Base-by-base conservation (phyloP, 805 yeast species). In the Candida tallmaniae region DNA sequence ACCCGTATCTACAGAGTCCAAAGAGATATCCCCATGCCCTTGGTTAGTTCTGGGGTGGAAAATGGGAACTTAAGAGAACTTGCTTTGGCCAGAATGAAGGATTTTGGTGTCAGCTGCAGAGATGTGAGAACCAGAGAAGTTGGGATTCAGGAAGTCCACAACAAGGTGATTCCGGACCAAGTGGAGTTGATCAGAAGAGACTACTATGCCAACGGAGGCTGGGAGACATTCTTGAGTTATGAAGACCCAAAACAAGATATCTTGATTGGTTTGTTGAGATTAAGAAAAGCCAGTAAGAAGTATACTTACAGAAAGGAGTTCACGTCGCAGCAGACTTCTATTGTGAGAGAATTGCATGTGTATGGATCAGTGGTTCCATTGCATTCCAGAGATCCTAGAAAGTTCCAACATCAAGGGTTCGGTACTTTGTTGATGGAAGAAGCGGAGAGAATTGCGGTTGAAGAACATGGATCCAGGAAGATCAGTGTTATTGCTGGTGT, bases 11-110 rank as follows among this genome's bases (percentile, higher is more conserved):
- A 93, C 60, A 80, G 98, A 60, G 98, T 93, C 15, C 98, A 93
- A 65, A 76, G 98, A 68, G 98, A 93, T 71, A 93, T 93, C 38
- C 98, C 98, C 13, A 93, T 93, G 98, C 98, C 98, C 0, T 70
- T 93, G 47, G 98, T 93, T 27, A 84, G 96, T 0, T 83, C 96
- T 1, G 98, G 98, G 51, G 98, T 93, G 27, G 98, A 93, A 50
- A 93, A 93, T 59, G 98, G 98, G 50, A 93, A 93, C 53, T 71
- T 93, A 53, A 74, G 98, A 55, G 98, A 93, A 59, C 69, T 93
- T 46, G 97, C 98, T 0, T 68, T 93, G 32, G 96, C 96, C 1
- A 77, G 98, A 62, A 93, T 93, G 98, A 87, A 87, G 53, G 98
- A 93, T 65, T 88, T 93, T 52, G 98, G 98, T 41, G 88, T 96